These are phyloP conservation scores for Tillandsia fasciculata DNA, from an alignment of 176 grass and related monocot genomes.

Conservation along the genomic window DNA sequence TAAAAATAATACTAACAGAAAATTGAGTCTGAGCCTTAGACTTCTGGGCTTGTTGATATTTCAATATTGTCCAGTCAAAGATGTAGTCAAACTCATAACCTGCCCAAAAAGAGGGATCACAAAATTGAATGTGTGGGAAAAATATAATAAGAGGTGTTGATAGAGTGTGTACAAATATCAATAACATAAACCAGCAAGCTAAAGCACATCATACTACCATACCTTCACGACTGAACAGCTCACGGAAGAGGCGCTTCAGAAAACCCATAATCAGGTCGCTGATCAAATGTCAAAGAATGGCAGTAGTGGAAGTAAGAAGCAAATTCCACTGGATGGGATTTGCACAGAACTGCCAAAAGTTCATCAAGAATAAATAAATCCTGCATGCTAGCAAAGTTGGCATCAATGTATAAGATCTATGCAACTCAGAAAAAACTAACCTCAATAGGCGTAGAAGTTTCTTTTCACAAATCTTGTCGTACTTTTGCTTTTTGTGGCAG, in stretches of 20 bases:
- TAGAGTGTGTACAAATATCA: constrained; percentile 8
- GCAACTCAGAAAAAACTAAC: constrained; percentile 28
- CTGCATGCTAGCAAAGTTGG: neutral
- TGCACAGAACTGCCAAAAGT: constrained; percentile 60
- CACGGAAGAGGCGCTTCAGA: constrained; percentile 77
- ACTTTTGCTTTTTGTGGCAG: constrained; percentile 92
- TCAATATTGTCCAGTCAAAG: constrained; percentile 91
- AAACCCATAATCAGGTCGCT: constrained; percentile 94
- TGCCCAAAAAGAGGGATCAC: constrained; percentile 27
- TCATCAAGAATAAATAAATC: neutral
- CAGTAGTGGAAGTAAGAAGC: constrained; percentile 98
- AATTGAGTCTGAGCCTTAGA: constrained; percentile 38
- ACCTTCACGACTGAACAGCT: constrained; percentile 79
- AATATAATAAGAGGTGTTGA: neutral
- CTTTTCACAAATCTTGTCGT: constrained; percentile 92
- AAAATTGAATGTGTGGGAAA: constrained; percentile 6
- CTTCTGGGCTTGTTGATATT: constrained; percentile 67
- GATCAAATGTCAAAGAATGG: constrained; percentile 87
- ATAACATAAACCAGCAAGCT: neutral
- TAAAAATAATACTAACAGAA: constrained; percentile 32
- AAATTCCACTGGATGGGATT: constrained; percentile 81
- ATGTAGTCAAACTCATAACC: constrained; percentile 91
- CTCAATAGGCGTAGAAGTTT: constrained; percentile 88
- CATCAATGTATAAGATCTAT: neutral
- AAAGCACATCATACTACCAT: constrained; percentile 16